Percentiles rank a stretch among this genome's conserved stretches.
Conservation (phyloP, 2,329 filamentous ascomycete genomes). For the Beauveria caledonica region DNA sequence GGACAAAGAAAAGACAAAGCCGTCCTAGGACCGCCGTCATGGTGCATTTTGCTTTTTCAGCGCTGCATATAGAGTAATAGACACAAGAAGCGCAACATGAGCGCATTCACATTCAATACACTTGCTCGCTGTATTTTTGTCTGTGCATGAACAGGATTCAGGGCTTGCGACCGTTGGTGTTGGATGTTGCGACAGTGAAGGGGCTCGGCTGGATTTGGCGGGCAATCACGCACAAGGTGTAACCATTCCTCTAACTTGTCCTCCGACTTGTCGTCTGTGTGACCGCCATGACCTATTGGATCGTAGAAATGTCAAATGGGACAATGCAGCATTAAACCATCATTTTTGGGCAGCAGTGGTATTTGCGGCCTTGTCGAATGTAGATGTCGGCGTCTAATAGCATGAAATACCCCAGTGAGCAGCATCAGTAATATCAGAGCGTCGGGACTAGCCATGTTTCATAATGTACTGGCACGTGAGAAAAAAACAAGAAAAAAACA, state of each 20-base stretch:
- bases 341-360: not conserved
- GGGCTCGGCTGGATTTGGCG: not conserved
- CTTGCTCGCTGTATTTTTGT: not conserved
- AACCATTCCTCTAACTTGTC: not conserved
- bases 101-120: not conserved
- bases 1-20: not conserved
- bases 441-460: not conserved
- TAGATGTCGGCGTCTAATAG: not conserved
- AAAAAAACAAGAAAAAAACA: too few relatives aligned
- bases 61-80: conserved; percentile 12
- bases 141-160: not conserved
- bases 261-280: too few relatives aligned
- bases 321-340: not conserved
- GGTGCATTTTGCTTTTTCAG: conserved; percentile 2
- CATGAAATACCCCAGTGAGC: not conserved
- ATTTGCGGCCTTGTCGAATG: not conserved
- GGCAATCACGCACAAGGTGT: not conserved
- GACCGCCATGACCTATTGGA: not conserved
- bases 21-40: not conserved
- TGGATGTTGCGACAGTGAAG: not conserved
- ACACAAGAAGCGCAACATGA: not conserved
- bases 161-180: not conserved
- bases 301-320: too few relatives aligned
- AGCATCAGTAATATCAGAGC: not conserved
- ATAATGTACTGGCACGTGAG: not conserved